A percentile compares a stretch with the other conserved stretches of the same genome.
These are phyloP conservation scores for Colletotrichum sp. DNA, from an alignment of 2,329 filamentous ascomycete genomes.

Conservation along the genomic window DNA sequence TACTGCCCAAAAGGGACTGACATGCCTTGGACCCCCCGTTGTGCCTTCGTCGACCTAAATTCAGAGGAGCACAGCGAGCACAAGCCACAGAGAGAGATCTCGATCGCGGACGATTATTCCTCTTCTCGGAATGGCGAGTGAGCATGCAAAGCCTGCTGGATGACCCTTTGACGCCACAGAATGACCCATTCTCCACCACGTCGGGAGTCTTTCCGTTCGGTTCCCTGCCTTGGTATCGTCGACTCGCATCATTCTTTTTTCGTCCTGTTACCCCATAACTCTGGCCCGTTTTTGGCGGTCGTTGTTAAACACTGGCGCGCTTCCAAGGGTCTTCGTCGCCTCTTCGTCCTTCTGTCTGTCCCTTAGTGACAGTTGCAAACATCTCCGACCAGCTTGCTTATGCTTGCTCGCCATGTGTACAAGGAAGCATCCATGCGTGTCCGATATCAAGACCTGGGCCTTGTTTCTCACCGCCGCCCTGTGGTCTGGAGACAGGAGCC, in stretches of 20 bases:
- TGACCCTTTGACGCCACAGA: conserved; percentile 8
- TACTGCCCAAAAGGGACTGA: not conserved
- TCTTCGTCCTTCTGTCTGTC: not conserved
- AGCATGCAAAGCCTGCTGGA: not conserved
- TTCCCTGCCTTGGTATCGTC: not conserved
- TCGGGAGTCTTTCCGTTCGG: not conserved
- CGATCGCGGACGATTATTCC: conserved; percentile 13
- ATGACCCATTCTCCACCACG: not conserved
- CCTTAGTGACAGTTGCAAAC: not conserved
- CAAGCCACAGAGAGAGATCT: conserved; percentile 17
- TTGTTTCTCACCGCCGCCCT: not conserved
- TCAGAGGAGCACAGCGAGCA: not conserved
- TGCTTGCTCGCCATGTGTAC: not conserved
- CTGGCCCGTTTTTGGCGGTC: not conserved
- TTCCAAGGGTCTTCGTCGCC: not conserved
- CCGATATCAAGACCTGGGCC: not conserved
- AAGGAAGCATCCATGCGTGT: not conserved
- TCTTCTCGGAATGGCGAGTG: conserved; percentile 9
- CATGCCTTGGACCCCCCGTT: not conserved
- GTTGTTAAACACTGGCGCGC: not conserved
- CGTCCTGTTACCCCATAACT: not conserved
- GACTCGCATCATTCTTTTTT: not conserved
- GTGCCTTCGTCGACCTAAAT: not conserved
- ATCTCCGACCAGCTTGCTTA: not conserved
- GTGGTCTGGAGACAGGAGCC: not conserved